Percentiles rank a stretch among this genome's conserved stretches.
These are phyloP conservation scores for Heracleum sosnowskyi DNA, from an alignment of 129 eudicot genomes.

Conservation along the genomic window DNA sequence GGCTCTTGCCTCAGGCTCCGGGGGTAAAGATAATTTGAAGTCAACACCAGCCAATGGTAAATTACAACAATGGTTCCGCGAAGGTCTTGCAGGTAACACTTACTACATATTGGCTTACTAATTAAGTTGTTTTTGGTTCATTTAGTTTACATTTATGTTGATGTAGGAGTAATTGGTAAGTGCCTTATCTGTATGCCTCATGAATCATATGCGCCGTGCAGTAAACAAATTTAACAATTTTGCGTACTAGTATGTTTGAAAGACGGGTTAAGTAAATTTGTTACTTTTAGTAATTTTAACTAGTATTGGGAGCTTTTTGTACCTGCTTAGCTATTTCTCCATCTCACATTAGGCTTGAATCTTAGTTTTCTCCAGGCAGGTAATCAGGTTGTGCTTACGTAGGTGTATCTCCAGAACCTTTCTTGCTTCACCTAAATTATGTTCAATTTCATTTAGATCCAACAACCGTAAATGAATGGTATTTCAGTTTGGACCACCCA, in stretches of 20 bases:
- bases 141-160: neutral
- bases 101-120: constrained; percentile 7
- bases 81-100: constrained; percentile 84
- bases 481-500: neutral
- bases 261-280: neutral
- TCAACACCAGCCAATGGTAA: constrained; percentile 56
- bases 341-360: neutral
- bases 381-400: neutral
- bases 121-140: neutral
- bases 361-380: neutral
- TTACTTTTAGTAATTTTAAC: neutral
- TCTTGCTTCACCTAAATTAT: neutral
- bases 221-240: neutral
- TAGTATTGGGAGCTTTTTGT: neutral
- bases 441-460: neutral
- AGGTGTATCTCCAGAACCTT: neutral
- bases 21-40: constrained; percentile 42
- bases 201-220: neutral
- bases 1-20: constrained; percentile 57
- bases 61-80: constrained; percentile 92
- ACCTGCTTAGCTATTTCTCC: neutral
- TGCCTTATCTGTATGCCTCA: neutral
- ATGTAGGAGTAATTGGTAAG: neutral
- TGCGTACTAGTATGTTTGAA: neutral
- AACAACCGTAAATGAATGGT: neutral